Conservation (phyloP, 768 basidiomycete genomes). For the Phylloporus rhodoxanthus region DNA sequence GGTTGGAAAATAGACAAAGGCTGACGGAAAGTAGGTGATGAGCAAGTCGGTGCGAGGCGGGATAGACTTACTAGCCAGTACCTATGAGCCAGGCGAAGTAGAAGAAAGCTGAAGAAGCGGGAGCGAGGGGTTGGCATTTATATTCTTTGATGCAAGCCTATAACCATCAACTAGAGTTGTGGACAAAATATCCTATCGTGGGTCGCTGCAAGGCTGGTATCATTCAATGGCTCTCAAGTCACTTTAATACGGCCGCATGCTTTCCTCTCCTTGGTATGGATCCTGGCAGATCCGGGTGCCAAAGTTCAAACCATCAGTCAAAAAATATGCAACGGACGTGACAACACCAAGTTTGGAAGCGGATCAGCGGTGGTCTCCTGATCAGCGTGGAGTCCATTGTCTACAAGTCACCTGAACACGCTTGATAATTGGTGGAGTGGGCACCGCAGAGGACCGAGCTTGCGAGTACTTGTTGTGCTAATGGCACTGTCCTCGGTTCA, state of each 20-base stretch:
- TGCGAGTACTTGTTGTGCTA: no score
- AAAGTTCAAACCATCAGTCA: background rate
- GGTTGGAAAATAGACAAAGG: background rate
- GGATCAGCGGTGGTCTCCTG: background rate
- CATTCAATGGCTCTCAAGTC: no score
- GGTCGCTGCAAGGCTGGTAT: no score
- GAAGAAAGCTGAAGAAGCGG: background rate
- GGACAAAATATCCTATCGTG: no score
- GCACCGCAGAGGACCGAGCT: no score
- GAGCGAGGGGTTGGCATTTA: background rate
- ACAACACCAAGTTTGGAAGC: background rate
- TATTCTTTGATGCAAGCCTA: no score
- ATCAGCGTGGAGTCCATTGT: no score
- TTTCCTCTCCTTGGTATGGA: background rate
- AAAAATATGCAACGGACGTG: background rate
- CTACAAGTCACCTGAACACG: no score
- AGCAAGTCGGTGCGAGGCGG: background rate
- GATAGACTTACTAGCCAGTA: conserved; percentile 1
- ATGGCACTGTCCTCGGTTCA: no score
- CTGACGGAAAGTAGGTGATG: background rate
- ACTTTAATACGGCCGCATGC: no score
- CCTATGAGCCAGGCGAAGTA: background rate
- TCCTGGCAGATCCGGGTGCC: background rate
- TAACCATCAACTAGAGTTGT: no score
- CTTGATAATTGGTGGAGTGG: no score